phyloP scores from a whole-genome alignment of 345 rosid genomes.

The Euclidium syriacum region DNA sequence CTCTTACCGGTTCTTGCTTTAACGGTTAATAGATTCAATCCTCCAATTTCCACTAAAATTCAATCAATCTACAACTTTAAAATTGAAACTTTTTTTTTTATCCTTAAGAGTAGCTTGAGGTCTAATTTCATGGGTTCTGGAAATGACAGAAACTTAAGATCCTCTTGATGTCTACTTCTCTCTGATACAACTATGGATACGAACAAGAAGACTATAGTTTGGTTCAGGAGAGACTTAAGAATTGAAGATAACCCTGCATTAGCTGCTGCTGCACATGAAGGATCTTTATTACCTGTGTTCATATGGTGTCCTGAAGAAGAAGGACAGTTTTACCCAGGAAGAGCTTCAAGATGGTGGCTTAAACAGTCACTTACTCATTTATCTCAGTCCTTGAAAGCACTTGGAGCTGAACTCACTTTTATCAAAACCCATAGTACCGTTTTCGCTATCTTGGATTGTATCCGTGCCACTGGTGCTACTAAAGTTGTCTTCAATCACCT shows the following conservation, averaged over 20 bases:
- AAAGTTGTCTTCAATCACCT: slow-evolving; percentile 83
- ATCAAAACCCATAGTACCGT: slow-evolving; percentile 65
- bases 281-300: slow-evolving; percentile 66
- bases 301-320: slow-evolving; percentile 96
- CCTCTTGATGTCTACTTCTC: too few relatives aligned
- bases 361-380: slow-evolving; percentile 75
- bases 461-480: slow-evolving; percentile 54
- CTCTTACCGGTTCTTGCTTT: background rate
- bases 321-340: slow-evolving; percentile 84
- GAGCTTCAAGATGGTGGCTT: slow-evolving; percentile 98
- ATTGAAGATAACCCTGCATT: slow-evolving; percentile 99
- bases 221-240: slow-evolving; percentile 96
- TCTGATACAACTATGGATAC: background rate
- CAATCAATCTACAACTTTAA: background rate
- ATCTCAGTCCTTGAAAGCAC: slow-evolving; percentile 59
- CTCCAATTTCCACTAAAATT: background rate
- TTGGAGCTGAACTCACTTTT: slow-evolving; percentile 69
- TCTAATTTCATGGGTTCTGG: background rate
- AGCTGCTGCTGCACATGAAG: slow-evolving; percentile 80
- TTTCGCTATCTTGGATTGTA: slow-evolving; percentile 64
- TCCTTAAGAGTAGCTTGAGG: background rate
- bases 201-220: slow-evolving; percentile 62
- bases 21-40: background rate
- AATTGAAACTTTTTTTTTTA: background rate
- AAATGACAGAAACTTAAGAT: background rate